Evolutionary conservation across 2,329 filamentous ascomycete species (phyloP).

Genomic region (Nothophoma quercina): DNA sequence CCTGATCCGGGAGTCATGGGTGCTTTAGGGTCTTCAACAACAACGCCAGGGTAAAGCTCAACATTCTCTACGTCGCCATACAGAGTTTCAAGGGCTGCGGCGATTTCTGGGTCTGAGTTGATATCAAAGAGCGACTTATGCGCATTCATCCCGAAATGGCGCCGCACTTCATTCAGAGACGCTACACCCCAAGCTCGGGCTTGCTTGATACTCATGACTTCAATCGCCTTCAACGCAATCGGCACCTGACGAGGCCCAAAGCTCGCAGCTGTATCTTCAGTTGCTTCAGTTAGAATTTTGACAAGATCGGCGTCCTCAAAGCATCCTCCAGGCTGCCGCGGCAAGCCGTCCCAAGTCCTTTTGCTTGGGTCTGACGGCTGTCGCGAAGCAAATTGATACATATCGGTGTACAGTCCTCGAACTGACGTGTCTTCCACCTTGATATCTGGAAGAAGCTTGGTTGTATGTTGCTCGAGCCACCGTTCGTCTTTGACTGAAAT

Average conservation of each 20-base stretch:
- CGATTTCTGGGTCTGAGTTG: slow-evolving; percentile 61
- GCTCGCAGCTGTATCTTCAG: slow-evolving; percentile 71
- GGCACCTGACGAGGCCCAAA: too few species aligned
- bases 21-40: slow-evolving; percentile 74
- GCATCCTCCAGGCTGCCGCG: slow-evolving; percentile 76
- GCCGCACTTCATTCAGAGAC: slow-evolving; percentile 79
- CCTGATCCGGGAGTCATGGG: slow-evolving; percentile 71
- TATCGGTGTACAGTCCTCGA: too few species aligned
- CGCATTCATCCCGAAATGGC: slow-evolving; percentile 75
- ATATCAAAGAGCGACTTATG: slow-evolving; percentile 81
- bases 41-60: slow-evolving; percentile 74
- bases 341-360: slow-evolving; percentile 53
- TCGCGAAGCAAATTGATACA: too few species aligned
- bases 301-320: slow-evolving; percentile 79
- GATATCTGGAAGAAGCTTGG: too few species aligned
- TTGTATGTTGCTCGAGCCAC: too few species aligned
- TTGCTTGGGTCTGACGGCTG: too few species aligned
- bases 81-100: slow-evolving; percentile 58
- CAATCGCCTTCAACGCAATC: too few species aligned
- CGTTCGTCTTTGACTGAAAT: too few species aligned
- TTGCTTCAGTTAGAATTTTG: slow-evolving; percentile 68
- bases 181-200: slow-evolving; percentile 75
- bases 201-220: slow-evolving; percentile 80
- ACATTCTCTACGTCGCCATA: slow-evolving; percentile 60
- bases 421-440: too few species aligned